phyloP scores from a whole-genome alignment of 1,284 basidiomycete genomes.

The Stereum hirsutum region DNA sequence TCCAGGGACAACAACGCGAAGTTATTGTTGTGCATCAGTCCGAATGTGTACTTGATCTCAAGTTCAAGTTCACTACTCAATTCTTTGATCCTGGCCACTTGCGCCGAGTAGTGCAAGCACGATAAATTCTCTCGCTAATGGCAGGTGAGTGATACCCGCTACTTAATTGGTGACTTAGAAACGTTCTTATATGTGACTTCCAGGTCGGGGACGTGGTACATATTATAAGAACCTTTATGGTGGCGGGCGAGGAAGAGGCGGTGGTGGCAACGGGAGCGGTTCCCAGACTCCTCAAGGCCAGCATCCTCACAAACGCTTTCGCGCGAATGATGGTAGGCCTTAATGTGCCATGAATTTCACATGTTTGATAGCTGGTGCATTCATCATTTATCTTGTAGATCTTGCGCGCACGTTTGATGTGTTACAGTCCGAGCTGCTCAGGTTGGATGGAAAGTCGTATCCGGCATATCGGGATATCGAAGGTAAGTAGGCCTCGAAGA shows the following conservation, averaged over 20 bases:
- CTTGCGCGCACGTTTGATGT: conserved; percentile 3
- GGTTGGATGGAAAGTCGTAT: conserved; percentile 14
- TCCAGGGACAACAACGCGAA: no score
- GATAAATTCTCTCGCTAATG: no score
- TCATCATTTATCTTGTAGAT: neutral
- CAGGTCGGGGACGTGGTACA: conserved; percentile 14
- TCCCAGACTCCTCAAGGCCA: neutral
- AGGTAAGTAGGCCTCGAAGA: conserved; percentile 5
- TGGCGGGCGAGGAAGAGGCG: conserved; percentile 10
- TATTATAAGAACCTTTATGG: conserved; percentile 16
- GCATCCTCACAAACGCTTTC: neutral
- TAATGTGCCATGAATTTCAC: neutral
- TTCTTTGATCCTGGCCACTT: no score
- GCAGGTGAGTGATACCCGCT: no score
- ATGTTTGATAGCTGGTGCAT: neutral
- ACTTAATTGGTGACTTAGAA: no score
- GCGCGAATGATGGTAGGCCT: neutral
- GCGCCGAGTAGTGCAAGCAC: no score
- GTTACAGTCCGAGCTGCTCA: conserved; percentile 6
- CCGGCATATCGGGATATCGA: conserved; percentile 15
- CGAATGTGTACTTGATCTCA: no score
- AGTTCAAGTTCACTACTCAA: no score
- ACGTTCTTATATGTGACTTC: no score
- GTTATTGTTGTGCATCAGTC: no score
- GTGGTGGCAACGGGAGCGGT: neutral